Conservation (phyloP, 768 basidiomycete species). For the Russula virescens region DNA sequence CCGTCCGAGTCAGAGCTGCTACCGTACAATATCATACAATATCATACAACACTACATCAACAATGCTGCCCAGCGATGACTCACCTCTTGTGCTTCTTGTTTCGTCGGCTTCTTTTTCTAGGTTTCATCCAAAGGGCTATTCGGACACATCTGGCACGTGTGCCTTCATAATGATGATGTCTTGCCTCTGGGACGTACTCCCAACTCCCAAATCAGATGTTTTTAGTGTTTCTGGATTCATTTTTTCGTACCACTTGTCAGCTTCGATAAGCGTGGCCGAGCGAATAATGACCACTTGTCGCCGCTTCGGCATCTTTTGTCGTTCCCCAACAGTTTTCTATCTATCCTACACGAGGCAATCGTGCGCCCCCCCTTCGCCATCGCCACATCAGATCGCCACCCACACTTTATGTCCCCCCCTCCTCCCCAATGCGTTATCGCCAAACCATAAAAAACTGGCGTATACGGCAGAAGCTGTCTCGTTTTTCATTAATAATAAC, state of each 20-base stretch:
- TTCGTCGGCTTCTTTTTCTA: background rate
- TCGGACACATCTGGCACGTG: no score
- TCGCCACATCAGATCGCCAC: slow-evolving; percentile 16
- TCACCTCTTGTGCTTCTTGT: no score
- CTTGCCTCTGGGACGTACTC: background rate
- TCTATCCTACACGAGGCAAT: slow-evolving; percentile 20
- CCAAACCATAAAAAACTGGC: background rate
- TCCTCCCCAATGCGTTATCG: no score
- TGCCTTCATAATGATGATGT: background rate
- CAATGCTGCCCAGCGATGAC: background rate
- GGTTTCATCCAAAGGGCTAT: background rate
- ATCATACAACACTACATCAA: background rate
- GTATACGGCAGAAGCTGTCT: background rate
- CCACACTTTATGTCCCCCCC: no score
- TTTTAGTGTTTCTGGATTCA: slow-evolving; percentile 12
- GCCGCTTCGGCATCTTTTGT: background rate
- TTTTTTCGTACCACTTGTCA: background rate
- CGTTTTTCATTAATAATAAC: background rate
- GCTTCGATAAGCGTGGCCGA: slow-evolving; percentile 8
- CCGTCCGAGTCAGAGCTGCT: slow-evolving; percentile 6
- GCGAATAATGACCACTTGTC: background rate
- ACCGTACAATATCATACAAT: no score
- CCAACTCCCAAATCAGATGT: slow-evolving; percentile 9
- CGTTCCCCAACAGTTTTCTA: slow-evolving; percentile 11
- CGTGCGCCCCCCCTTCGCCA: slow-evolving; percentile 3